These are phyloP conservation scores for Rutstroemia sp. DNA, from an alignment of 2,329 filamentous ascomycete genomes.

Conservation along the genomic window DNA sequence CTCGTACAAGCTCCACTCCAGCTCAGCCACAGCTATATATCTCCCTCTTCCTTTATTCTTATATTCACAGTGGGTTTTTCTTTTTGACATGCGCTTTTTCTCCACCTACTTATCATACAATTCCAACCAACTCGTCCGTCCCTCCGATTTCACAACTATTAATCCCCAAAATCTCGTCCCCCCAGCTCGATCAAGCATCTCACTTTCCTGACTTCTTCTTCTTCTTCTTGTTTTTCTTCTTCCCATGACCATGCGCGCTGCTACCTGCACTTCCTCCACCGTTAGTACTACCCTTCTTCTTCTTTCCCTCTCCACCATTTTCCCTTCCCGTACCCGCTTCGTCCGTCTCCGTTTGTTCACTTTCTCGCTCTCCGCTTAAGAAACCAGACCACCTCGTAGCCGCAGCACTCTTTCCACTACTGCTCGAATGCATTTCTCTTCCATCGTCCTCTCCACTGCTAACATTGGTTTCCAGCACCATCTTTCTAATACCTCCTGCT, in stretches of 20 bases:
- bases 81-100: too few relatives aligned
- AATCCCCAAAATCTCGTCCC: not conserved
- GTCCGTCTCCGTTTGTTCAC: not conserved
- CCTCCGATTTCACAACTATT: not conserved
- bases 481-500: conserved; percentile 65
- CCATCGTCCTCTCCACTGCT: not conserved
- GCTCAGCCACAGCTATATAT: too few relatives aligned
- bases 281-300: not conserved
- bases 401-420: conserved; percentile 2
- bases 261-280: not conserved
- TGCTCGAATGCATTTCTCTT: conserved; percentile 1
- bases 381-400: not conserved
- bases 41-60: too few relatives aligned
- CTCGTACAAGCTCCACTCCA: too few relatives aligned
- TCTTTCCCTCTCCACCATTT: not conserved
- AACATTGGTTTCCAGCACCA: conserved; percentile 61
- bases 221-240: not conserved
- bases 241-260: not conserved
- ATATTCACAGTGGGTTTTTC: too few relatives aligned
- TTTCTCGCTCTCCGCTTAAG: too few relatives aligned
- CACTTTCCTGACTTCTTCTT: not conserved
- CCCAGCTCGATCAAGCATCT: not conserved
- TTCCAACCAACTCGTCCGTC: not conserved
- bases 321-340: not conserved
- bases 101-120: too few relatives aligned